Conservation (phyloP, 768 basidiomycete species). For the Boletus reticulatus region DNA sequence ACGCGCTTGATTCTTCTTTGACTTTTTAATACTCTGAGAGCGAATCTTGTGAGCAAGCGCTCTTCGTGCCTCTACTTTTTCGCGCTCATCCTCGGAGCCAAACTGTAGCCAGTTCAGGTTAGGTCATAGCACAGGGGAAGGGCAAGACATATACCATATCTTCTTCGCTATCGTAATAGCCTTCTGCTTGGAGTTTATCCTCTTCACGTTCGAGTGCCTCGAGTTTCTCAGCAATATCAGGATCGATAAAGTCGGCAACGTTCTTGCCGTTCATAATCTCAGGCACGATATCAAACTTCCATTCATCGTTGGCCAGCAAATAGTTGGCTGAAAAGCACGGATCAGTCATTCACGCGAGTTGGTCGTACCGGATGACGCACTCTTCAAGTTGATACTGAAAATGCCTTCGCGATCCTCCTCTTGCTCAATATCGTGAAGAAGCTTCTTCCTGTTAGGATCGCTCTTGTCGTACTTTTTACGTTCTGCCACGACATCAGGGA, state of each 20-base stretch:
- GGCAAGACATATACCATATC: conserved; percentile 60
- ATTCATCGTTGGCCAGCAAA: conserved; percentile 81
- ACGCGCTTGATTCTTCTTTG: conserved; percentile 79
- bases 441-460: conserved; percentile 70
- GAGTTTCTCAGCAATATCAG: conserved; percentile 94
- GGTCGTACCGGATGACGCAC: conserved; percentile 41
- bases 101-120: conserved; percentile 23
- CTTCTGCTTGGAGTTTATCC: conserved; percentile 89
- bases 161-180: conserved; percentile 90
- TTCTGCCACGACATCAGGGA: conserved; percentile 79
- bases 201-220: conserved; percentile 97
- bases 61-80: conserved; percentile 58
- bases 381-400: conserved; percentile 85
- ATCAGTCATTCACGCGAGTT: background rate
- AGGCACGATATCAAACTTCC: conserved; percentile 98
- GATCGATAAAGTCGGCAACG: conserved; percentile 96
- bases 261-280: conserved; percentile 99
- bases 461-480: conserved; percentile 83
- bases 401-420: conserved; percentile 90
- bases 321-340: conserved; percentile 69
- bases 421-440: conserved; percentile 80
- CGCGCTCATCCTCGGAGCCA: conserved; percentile 77
- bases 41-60: conserved; percentile 65
- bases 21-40: conserved; percentile 80
- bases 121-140: background rate